Base-by-base conservation (phyloP, 768 basidiomycete genomes). In the Glaciozyma martinii region DNA sequence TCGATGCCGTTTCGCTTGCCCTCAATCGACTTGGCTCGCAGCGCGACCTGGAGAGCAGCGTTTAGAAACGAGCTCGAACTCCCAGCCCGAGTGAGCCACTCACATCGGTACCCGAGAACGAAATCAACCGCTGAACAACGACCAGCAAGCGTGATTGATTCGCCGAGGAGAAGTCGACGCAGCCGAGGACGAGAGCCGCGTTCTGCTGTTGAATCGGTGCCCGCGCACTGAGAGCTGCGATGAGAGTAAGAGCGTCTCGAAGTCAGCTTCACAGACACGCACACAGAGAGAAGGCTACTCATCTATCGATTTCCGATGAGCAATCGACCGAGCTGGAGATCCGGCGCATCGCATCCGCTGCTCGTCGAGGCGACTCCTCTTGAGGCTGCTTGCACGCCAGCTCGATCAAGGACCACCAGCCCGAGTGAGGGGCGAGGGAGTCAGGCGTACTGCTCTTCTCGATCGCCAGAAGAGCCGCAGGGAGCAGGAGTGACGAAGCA, bases 141-240 rank as follows among this genome's bases (percentile, higher is more conserved):
- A 1, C n/a, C 1, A 6, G 19, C 1, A 63, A n/a, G 1, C 8
- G 30, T 9, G 3, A 3, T 7, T 25, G 9, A 1, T 59, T 30
- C 5, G 12, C 1, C 3, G 21, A 0, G 15, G 9, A 5, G 56
- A 88, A 93, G 74, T 86, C 81, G 49, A 91, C 75, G 33, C 80
- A 77, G 19, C 90, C 87, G 32, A 94, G 77, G 43, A 87, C 76
- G 60, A 82, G 80, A 27, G 85, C 86, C 43, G 90, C 79, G 72
- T 85, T 85, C 76, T 90, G 88, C 73, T 90, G 88, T 68, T 84
- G 76, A 13, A 77, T 73, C 23, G 50, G 50, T 13, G 18, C 42
- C 19, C 60, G 60, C 19, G 55, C 33, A n/a, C 63, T 65, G 42
- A 69, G 56, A n/a, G 61, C 65, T 43, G 59, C 59, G 83, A 79